phyloP scores from a whole-genome alignment of 306 rosid genomes.

The Vachellia collinsii region DNA sequence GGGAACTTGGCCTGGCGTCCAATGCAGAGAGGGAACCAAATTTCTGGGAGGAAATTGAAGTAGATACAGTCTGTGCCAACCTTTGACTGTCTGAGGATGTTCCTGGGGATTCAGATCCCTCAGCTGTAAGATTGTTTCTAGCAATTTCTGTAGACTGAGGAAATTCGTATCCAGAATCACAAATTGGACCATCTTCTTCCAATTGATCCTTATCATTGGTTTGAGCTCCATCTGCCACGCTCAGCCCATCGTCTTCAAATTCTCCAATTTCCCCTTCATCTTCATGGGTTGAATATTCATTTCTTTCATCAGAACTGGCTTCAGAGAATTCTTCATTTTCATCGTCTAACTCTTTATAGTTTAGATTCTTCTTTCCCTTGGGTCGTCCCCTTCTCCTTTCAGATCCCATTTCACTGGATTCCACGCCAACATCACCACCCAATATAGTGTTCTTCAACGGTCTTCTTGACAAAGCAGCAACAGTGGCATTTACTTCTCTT shows the following conservation, averaged over 20 bases:
- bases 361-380: constrained; percentile 73
- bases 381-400: constrained; percentile 95
- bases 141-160: constrained; percentile 62
- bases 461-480: constrained; percentile 75
- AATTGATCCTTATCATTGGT: constrained; percentile 62
- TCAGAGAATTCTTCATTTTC: constrained; percentile 82
- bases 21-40: constrained; percentile 94
- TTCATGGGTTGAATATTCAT: constrained; percentile 76
- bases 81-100: constrained; percentile 78
- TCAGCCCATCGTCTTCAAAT: constrained; percentile 83
- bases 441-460: constrained; percentile 68
- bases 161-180: constrained; percentile 66
- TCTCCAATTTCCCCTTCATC: constrained; percentile 84
- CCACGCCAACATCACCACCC: constrained; percentile 55
- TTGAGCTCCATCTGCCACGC: constrained; percentile 74
- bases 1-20: constrained; percentile 85
- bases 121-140: constrained; percentile 58
- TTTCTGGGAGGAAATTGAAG: constrained; percentile 86
- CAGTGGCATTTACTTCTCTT: constrained; percentile 77
- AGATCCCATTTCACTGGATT: constrained; percentile 77
- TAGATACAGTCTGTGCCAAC: constrained; percentile 66
- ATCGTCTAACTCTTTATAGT: constrained; percentile 90
- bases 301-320: constrained; percentile 94
- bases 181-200: constrained; percentile 72
- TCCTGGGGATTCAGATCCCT: constrained; percentile 81